Base-by-base conservation (phyloP, 2,329 filamentous ascomycete species). In the Fusarium sp. region DNA sequence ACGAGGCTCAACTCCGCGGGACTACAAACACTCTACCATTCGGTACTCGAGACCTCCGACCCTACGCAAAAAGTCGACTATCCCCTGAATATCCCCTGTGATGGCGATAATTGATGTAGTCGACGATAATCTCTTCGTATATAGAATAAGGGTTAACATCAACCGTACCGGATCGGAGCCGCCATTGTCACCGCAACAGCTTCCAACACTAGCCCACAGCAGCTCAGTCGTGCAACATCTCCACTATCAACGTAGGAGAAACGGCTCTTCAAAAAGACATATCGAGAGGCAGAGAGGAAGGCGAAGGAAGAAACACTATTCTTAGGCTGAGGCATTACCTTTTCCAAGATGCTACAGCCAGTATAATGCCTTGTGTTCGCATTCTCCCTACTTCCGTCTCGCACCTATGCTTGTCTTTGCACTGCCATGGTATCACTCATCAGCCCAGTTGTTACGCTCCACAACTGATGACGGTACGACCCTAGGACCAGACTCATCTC, bases 361-460 rank as follows among this genome's bases (percentile, higher is more conserved):
- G 34, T n/a, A 6, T 37, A 37, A 18, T 11, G 34, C 34, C 34
- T n/a, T 37, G 18, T 37, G 10, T n/a, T n/a, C 10, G 10, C 18
- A 37, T 37, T 37, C 34, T 37, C 3, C 18, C 34, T n/a, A n/a
- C 34, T 37, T 37, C 34, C 6, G 6, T n/a, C 34, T 37, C 34
- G 18, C 18, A 12, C 18, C 34, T 37, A 37, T n/a, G 4, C 34
- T 37, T n/a, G 7, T 18, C 18, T 12, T 45, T 39, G 2, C 7
- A 3, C 10, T 21, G 4, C 7, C 12, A 8, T 13, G 3, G 14
- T 14, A 8, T 56, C 49, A 66, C n/a, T 52, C 65, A 12, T 74
- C 69, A 3, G 37, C 50, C 76, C 76, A 78, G 18, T 63, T 73
- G 51, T 78, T 78, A 18, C 61, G 61, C 44, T 73, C 75, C 4